Percentiles rank a stretch among this genome's conserved stretches.
These are phyloP conservation scores for Hyphochytrium catenoides DNA, from an alignment of 352 stramenopile species.

Conservation along the genomic window DNA sequence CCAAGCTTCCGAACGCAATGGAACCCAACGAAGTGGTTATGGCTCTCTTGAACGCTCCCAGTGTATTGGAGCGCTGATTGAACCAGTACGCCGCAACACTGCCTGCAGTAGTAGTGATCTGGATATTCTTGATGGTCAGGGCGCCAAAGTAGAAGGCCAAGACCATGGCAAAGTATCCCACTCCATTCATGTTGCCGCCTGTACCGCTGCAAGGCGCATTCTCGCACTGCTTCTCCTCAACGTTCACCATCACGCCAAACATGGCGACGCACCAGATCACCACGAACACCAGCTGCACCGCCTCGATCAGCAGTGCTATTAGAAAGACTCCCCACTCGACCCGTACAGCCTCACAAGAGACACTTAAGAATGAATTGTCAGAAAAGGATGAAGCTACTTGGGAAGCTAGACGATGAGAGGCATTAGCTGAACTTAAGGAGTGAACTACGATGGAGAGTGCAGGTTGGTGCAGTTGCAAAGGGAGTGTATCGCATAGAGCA, in stretches of 20 bases:
- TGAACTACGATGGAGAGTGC: too few species aligned
- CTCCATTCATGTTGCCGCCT: constrained; percentile 24
- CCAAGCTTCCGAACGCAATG: constrained; percentile 55
- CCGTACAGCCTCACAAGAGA: constrained; percentile 27
- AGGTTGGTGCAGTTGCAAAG: too few species aligned
- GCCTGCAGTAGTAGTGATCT: constrained; percentile 45
- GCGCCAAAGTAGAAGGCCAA: constrained; percentile 56
- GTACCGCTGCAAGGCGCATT: too few species aligned
- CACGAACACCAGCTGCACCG: constrained; percentile 45
- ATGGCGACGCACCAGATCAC: constrained; percentile 31
- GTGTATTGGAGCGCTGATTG: constrained; percentile 22
- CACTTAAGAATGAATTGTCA: too few species aligned
- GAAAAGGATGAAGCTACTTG: too few species aligned
- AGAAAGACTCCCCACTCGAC: constrained; percentile 30
- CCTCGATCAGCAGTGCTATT: constrained; percentile 24
- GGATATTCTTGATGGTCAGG: constrained; percentile 52
- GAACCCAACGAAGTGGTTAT: constrained; percentile 45
- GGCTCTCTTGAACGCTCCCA: constrained; percentile 42
- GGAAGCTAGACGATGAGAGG: too few species aligned
- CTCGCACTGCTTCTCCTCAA: constrained; percentile 21
- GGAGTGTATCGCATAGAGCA: constrained; percentile 26
- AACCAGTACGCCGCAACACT: constrained; percentile 62
- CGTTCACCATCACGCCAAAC: constrained; percentile 25
- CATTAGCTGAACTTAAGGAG: too few species aligned
- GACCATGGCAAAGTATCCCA: constrained; percentile 46